Evolutionary conservation across 345 rosid genomes (phyloP), one percentile per base, ranked within the genome.

Genomic region (Salix arbutifolia): DNA sequence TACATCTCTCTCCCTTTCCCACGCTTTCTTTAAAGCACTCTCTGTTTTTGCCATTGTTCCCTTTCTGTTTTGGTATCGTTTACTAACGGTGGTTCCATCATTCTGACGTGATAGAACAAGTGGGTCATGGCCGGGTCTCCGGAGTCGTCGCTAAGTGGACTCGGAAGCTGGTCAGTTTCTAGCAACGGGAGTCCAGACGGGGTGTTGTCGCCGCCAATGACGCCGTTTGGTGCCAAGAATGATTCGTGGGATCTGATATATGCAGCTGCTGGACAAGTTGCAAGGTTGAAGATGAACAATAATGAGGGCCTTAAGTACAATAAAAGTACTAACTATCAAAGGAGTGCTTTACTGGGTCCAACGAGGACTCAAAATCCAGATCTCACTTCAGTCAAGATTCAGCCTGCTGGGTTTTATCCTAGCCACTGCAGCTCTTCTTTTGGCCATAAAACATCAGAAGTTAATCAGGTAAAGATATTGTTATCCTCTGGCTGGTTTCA

Each of bases 151-250:
- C 82, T 82, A 53, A 31, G 74, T 58, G 85, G 79, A 37, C n/a
- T 44, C 14, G 75, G 82, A 11, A 71, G 82, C 73, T 74, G 74
- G 82, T 71, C 82, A 2, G 65, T 42, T 0, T 82, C 85, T 0
- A 71, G 85, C 76, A 75, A 78, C 70, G 85, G 83, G 37, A 78
- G 82, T 67, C 74, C 78, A 38, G 79, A 58, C 68, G 72, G 82
- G 3, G 85, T 68, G 23, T 21, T 53, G 8, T 76, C 85, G 10
- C 82, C 85, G 1, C 76, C 84, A 9, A n/a, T 77, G 69, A 78
- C 77, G 38, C 82, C 85, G 5, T 76, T 76, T 21, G 79, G 65
- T 2, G 21, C 30, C 30, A 76, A 44, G 17, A 62, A 73, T 25
- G 67, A 82, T 9, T 62, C 77, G 6, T 72, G 74, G 85, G 85